A percentile compares a stretch with the other conserved stretches of the same genome.
Evolutionary conservation across 2,329 filamentous ascomycete species (phyloP).

Genomic region (Colletotrichum noveboracense): DNA sequence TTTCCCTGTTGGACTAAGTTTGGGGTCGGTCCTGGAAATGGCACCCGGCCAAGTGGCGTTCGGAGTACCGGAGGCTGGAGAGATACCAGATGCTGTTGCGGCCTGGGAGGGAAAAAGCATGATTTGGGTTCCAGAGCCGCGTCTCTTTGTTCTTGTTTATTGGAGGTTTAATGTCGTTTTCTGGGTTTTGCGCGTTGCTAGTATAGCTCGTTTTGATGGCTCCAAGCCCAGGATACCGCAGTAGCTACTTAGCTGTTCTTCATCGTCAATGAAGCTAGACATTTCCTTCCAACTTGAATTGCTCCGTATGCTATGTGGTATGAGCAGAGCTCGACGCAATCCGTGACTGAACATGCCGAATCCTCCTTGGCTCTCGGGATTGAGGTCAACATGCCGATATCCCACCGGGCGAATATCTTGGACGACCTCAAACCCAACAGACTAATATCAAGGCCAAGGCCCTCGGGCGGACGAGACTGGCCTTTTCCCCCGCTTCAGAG

Average conservation of each 20-base stretch:
- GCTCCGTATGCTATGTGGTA: neutral
- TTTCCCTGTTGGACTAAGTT: slow-evolving; percentile 22
- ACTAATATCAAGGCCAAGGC: neutral
- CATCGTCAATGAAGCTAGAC: slow-evolving; percentile 10
- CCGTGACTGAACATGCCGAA: neutral
- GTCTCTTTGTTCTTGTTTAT: neutral
- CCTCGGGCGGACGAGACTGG: neutral
- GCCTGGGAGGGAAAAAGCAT: slow-evolving; percentile 19
- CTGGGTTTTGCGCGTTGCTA: neutral
- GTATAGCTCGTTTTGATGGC: slow-evolving; percentile 19
- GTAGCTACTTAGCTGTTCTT: slow-evolving; percentile 1
- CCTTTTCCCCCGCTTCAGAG: neutral
- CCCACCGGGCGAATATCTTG: neutral
- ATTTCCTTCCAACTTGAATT: neutral
- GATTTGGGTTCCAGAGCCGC: slow-evolving; percentile 19
- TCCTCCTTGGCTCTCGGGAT: neutral
- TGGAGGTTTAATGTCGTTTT: slow-evolving; percentile 13
- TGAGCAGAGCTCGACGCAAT: neutral
- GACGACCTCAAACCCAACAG: neutral
- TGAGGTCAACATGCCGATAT: neutral
- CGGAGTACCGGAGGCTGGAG: slow-evolving; percentile 22
- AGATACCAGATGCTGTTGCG: slow-evolving; percentile 25
- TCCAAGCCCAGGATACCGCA: slow-evolving; percentile 7
- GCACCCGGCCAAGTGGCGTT: slow-evolving; percentile 25
- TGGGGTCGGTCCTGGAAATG: slow-evolving; percentile 11